A percentile compares a stretch with the other conserved stretches of the same genome.
phyloP scores from a whole-genome alignment of 306 rosid genomes.

The Crataegus laevigata region DNA sequence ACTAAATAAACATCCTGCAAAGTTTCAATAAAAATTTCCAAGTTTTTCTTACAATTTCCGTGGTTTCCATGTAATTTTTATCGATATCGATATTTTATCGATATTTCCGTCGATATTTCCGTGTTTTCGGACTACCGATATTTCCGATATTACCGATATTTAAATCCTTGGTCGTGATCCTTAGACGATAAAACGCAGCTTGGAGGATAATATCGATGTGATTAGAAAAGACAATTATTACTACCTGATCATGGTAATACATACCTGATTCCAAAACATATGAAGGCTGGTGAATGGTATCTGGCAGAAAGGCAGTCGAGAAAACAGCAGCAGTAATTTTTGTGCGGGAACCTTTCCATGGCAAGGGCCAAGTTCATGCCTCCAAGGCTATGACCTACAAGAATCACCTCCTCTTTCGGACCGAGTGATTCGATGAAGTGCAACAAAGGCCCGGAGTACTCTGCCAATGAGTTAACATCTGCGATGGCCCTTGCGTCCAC shows the following conservation, averaged over 20 bases:
- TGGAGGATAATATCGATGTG: no score
- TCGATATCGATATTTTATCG: no score
- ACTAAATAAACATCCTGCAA: no score
- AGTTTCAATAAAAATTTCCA: no score
- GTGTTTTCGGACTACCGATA: no score
- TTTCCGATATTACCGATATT: no score
- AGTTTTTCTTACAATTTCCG: no score
- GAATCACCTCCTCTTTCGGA: constrained; percentile 38
- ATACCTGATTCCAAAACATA: constrained; percentile 50
- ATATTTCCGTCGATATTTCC: no score
- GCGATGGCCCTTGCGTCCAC: constrained; percentile 27
- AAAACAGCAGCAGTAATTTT: constrained; percentile 49
- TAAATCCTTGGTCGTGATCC: no score
- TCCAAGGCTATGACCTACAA: constrained; percentile 75
- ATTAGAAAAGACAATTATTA: no score
- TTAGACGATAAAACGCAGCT: no score
- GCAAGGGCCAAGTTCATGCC: constrained; percentile 60
- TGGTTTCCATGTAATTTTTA: no score
- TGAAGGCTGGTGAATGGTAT: constrained; percentile 37
- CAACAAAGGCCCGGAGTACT: constrained; percentile 53
- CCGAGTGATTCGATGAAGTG: constrained; percentile 32
- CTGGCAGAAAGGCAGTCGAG: constrained; percentile 55
- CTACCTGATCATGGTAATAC: background rate
- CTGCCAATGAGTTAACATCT: constrained; percentile 29
- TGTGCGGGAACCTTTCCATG: constrained; percentile 51